A percentile compares a stretch with the other conserved stretches of the same genome.
Evolutionary conservation across 805 yeast species (phyloP).

Genomic region (Wickerhamiella bombiphila): DNA sequence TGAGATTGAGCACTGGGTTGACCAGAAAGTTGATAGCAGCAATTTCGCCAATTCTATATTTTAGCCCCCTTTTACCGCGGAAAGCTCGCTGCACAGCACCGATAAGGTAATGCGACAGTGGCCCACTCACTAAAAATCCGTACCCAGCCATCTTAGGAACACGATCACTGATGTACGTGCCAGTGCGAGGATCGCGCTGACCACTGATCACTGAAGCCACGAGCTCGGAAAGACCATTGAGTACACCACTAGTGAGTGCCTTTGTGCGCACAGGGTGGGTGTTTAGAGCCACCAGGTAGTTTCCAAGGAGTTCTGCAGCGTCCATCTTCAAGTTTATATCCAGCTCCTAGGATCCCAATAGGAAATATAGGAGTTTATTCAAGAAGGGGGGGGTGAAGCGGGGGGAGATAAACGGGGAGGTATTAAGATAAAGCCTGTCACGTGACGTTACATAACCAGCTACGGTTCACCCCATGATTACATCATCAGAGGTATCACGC

Average conservation of each 20-base stretch:
- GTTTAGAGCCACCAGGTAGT: constrained; percentile 19
- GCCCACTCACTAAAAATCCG: constrained; percentile 26
- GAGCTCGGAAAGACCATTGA: constrained; percentile 24
- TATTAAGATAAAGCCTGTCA: no score
- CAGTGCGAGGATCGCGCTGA: constrained; percentile 24
- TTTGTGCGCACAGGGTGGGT: constrained; percentile 25
- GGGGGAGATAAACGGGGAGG: no score
- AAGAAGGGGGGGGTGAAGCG: neutral
- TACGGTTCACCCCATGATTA: no score
- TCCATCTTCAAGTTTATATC: no score
- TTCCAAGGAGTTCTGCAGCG: constrained; percentile 10
- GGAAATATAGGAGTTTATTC: no score
- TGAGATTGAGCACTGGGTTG: constrained; percentile 23
- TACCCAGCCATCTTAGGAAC: constrained; percentile 27
- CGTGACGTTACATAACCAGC: no score
- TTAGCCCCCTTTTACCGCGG: constrained; percentile 16
- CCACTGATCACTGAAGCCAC: constrained; percentile 25
- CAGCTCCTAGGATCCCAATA: no score
- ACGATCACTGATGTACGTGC: constrained; percentile 23
- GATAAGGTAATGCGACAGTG: constrained; percentile 25
- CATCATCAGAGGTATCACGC: no score
- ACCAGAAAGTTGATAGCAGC: constrained; percentile 23
- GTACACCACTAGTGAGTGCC: constrained; percentile 24
- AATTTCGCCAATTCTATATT: constrained; percentile 22
- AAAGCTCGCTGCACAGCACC: constrained; percentile 24